phyloP scores from a whole-genome alignment of 1,284 basidiomycete genomes.

The Rhodotorula mucilaginosa region DNA sequence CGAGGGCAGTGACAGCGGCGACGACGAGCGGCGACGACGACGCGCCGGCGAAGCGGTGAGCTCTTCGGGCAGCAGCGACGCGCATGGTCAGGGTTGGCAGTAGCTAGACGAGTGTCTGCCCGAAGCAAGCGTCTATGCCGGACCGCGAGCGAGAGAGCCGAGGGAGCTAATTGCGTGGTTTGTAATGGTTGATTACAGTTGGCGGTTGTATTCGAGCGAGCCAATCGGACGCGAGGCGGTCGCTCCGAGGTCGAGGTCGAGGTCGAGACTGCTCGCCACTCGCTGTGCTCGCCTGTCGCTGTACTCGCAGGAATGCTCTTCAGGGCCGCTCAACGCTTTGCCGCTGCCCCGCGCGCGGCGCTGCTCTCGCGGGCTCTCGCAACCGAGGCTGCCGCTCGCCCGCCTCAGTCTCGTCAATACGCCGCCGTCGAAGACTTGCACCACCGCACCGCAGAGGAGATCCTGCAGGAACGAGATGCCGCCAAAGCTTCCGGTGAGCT shows the following conservation, averaged over 20 bases:
- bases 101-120: no score
- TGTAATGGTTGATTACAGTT: no score
- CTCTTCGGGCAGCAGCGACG: no score
- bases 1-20: neutral
- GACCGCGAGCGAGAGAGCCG: no score
- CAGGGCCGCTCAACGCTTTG: neutral
- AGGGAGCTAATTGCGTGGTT: no score
- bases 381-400: conserved; percentile 17
- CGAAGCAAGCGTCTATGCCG: no score
- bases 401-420: conserved; percentile 32
- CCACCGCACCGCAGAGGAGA: conserved; percentile 68
- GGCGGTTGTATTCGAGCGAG: no score
- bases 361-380: conserved; percentile 16
- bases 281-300: no score
- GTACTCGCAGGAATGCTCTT: neutral
- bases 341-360: neutral
- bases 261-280: neutral
- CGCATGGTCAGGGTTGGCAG: no score
- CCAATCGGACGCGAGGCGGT: neutral
- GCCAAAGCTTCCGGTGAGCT: conserved; percentile 72
- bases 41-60: neutral
- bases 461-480: conserved; percentile 70
- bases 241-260: neutral
- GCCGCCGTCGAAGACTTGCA: conserved; percentile 57
- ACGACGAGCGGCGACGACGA: neutral